phyloP scores from a whole-genome alignment of 2,329 filamentous ascomycete genomes.

The Byssothecium circinans region DNA sequence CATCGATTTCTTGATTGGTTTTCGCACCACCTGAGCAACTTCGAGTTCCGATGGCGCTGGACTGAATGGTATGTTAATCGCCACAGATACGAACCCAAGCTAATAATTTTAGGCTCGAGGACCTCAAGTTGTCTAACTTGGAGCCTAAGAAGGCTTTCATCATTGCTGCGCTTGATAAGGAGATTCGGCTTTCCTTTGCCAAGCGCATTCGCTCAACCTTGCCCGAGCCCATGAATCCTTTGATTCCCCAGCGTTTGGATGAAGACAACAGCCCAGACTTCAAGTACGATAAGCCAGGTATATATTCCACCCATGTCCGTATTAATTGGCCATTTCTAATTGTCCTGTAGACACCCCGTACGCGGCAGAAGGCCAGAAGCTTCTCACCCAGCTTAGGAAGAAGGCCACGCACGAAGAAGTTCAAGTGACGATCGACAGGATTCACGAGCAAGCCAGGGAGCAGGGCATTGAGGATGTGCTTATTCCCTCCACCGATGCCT shows the following conservation, averaged over 20 bases:
- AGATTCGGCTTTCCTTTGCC: conserved; percentile 93
- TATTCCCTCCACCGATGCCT: conserved; percentile 87
- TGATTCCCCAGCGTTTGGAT: conserved; percentile 87
- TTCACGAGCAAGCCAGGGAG: conserved; percentile 75
- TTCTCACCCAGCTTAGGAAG: conserved; percentile 76
- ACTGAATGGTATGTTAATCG: conserved; percentile 74
- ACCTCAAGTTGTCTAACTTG: conserved; percentile 73
- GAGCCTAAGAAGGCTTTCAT: conserved; percentile 95
- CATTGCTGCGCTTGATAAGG: conserved; percentile 86
- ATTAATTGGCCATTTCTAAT: conserved; percentile 1
- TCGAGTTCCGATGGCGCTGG: conserved; percentile 99
- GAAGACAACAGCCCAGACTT: conserved; percentile 93
- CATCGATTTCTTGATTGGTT: conserved; percentile 98
- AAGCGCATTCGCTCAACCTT: conserved; percentile 94
- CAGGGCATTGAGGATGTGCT: conserved; percentile 72
- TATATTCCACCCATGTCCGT: conserved; percentile 36
- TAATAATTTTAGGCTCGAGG: conserved; percentile 64
- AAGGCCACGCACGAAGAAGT: conserved; percentile 87
- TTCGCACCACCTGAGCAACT: conserved; percentile 95
- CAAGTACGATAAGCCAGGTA: conserved; percentile 79
- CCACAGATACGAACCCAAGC: not conserved
- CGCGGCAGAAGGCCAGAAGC: conserved; percentile 77
- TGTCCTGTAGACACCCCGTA: conserved; percentile 69
- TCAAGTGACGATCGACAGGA: conserved; percentile 75
- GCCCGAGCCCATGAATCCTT: conserved; percentile 75